Evolutionary conservation across 371 early-diverging fungal species (phyloP).

Genomic region (Zopfochytrium polystomum): DNA sequence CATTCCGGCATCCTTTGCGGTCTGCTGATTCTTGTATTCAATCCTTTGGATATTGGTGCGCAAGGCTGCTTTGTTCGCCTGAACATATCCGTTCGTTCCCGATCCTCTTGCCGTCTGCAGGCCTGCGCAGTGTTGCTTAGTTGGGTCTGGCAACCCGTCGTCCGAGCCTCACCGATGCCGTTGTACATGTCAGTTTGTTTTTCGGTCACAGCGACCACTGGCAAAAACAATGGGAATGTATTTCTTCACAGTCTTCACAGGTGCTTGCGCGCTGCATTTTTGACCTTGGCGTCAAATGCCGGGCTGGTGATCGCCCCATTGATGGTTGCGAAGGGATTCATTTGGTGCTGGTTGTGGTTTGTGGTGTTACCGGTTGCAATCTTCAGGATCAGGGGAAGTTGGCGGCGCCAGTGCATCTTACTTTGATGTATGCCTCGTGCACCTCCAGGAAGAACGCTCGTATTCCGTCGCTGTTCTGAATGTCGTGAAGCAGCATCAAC

Average conservation of each 20-base stretch:
- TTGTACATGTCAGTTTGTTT: too few species aligned
- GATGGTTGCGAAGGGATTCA: slow-evolving; percentile 89
- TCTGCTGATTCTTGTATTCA: slow-evolving; percentile 22
- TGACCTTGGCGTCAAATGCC: slow-evolving; percentile 78
- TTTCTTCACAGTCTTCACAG: too few species aligned
- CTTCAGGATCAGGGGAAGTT: neutral
- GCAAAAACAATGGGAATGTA: too few species aligned
- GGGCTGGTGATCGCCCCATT: slow-evolving; percentile 76
- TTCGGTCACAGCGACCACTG: too few species aligned
- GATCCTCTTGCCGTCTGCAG: slow-evolving; percentile 88
- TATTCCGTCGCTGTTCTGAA: slow-evolving; percentile 83
- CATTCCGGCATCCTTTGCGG: slow-evolving; percentile 10
- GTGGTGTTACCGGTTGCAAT: neutral
- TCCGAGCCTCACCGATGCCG: too few species aligned
- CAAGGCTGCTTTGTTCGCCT: slow-evolving; percentile 78
- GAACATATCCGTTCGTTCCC: slow-evolving; percentile 92
- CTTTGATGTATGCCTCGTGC: slow-evolving; percentile 90
- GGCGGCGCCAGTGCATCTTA: slow-evolving; percentile 30
- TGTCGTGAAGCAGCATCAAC: slow-evolving; percentile 89
- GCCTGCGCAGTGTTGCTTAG: slow-evolving; percentile 61
- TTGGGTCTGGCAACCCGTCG: too few species aligned
- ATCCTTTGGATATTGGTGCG: slow-evolving; percentile 41
- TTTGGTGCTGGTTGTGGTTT: slow-evolving; percentile 52
- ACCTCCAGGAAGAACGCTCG: slow-evolving; percentile 84
- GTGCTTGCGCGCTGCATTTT: slow-evolving; percentile 70